phyloP scores from a whole-genome alignment of 306 rosid species.

The Trifolium dubium region DNA sequence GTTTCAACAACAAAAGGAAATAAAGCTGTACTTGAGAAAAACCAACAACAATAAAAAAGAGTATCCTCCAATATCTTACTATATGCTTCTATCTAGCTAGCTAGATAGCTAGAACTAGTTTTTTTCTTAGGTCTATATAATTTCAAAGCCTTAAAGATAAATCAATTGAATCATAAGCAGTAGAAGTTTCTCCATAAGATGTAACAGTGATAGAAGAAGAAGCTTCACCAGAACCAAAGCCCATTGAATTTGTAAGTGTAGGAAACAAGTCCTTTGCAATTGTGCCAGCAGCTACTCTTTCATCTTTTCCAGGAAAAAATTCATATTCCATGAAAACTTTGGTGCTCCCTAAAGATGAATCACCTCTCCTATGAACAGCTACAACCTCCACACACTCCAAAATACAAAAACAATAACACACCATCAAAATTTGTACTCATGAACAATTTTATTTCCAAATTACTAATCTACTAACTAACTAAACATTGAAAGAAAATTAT shows the following conservation, averaged over 20 bases:
- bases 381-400: conserved; percentile 65
- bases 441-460: not conserved
- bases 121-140: no score
- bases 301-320: conserved; percentile 64
- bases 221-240: conserved; percentile 51
- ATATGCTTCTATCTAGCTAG: conserved; percentile 41
- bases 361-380: conserved; percentile 76
- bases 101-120: no score
- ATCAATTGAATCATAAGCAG: conserved; percentile 64
- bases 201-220: conserved; percentile 45
- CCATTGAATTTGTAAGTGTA: conserved; percentile 23
- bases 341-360: conserved; percentile 36
- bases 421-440: conserved; percentile 7
- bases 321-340: conserved; percentile 76
- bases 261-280: conserved; percentile 38
- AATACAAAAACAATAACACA: not conserved
- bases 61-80: not conserved
- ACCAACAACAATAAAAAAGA: conserved; percentile 5
- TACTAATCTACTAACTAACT: not conserved
- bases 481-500: no score
- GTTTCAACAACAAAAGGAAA: conserved; percentile 34
- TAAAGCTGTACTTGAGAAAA: conserved; percentile 38
- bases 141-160: conserved; percentile 79
- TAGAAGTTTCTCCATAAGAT: conserved; percentile 47
- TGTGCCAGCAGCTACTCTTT: conserved; percentile 56